Percentiles rank a stretch among this genome's conserved stretches.
Conservation (phyloP, 768 basidiomycete genomes). For the Galerina sulciceps region DNA sequence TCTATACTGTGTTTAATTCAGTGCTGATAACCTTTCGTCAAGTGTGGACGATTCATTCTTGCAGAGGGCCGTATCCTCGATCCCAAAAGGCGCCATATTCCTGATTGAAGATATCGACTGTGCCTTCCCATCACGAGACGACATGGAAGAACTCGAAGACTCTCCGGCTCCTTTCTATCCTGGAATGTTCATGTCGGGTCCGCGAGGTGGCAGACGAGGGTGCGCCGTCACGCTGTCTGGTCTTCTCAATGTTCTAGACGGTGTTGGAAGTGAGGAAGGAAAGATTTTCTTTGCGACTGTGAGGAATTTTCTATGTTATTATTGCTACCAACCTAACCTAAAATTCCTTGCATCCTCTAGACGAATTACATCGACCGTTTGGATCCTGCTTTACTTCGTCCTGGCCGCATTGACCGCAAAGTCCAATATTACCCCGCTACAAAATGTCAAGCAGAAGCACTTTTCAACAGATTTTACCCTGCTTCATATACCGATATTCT, state of each 20-base stretch:
- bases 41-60: constrained; percentile 57
- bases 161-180: background rate
- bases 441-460: constrained; percentile 44
- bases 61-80: constrained; percentile 45
- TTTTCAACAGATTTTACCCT: constrained; percentile 58
- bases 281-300: constrained; percentile 66
- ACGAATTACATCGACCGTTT: constrained; percentile 44
- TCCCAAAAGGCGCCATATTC: constrained; percentile 57
- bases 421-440: constrained; percentile 55
- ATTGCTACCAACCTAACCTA: background rate
- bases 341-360: background rate
- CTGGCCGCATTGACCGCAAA: constrained; percentile 60
- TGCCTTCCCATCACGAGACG: constrained; percentile 54
- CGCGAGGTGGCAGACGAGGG: constrained; percentile 19
- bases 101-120: constrained; percentile 68
- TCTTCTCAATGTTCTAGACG: constrained; percentile 62
- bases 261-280: constrained; percentile 64
- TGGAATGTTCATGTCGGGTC: constrained; percentile 13
- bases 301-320: constrained; percentile 15
- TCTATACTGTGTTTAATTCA: background rate
- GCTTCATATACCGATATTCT: constrained; percentile 25
- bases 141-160: constrained; percentile 23
- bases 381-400: constrained; percentile 58
- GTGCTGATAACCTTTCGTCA: constrained; percentile 4
- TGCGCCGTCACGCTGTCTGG: constrained; percentile 56